Base-by-base conservation (phyloP, 1,284 basidiomycete genomes). In the Irpex rosettiformis region DNA sequence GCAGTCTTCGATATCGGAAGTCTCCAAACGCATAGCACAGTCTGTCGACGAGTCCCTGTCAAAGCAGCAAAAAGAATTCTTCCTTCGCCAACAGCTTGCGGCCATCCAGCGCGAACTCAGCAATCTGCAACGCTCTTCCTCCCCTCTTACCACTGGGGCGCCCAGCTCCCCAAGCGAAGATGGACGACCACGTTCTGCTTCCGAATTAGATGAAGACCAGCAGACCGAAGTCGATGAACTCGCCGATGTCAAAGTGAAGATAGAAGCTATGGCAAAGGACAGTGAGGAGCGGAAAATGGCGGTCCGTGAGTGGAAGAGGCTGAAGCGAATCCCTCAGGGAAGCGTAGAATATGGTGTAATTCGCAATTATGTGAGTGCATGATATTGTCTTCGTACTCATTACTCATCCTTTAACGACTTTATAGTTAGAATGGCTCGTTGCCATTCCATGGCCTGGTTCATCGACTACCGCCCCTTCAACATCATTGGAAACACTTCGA, bases 101-200 rank as follows among this genome's bases (percentile, higher is more conserved):
- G 93, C 91, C 8, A 95, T 96, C 65, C 91, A 94, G 66, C 87
- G 91, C 55, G 94, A 96, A 72, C 80, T 96, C 10, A 85, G 88
- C 40, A 77, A 76, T 16, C 77, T 92, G n/a, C 69, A 79, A 16
- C 70, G 67, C n/a, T 54, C 62, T 60, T 69, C 74, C 48, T 66
- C 70, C 29, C 28, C 52, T 11, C 52, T 60, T 29, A 51, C 40
- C 28, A 54, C 11, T 10, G 13, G 27, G 27, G 27, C 21, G 8
- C 27, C 48, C 22, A 28, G 3, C 21, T 45, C 43, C 43, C 3
- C 21, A 29, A 24, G 48, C 1, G 48, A 51, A 28, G 13, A 52
- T 29, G 24, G 45, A 4, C 27, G 57, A 7, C 18, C 51, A 13
- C 27, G 13, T 3, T 28, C 59, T 8, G 58, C 33, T 62, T 80